Evolutionary conservation across 306 rosid genomes (phyloP), one percentile per base, ranked within the genome.

Genomic region (Dryas alaskensis): DNA sequence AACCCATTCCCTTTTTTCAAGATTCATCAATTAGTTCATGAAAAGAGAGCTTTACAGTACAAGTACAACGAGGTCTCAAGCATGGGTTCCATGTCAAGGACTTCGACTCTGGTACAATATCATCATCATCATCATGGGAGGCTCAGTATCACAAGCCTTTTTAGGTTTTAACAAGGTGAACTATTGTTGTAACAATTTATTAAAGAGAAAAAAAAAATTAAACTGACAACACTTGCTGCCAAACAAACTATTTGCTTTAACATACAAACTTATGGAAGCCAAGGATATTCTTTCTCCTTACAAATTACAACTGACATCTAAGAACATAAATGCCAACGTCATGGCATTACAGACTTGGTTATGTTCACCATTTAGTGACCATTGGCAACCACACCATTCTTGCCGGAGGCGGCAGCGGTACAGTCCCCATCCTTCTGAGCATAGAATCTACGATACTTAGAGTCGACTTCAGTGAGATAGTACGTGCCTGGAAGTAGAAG

Each of bases 381-480:
- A 68, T 95, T 92, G 75, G 86, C 81, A 51, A 66, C 67, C 52
- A 74, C 76, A 50, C 87, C 83, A 47, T 92, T 92, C 37, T 42
- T 82, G 3, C 54, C 12, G 17, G 81, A 12, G 9, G 54, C 61
- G 37, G 80, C 51, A 1, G 55, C 54, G 58, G 65, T 37, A 76
- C 58, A 70, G 52, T 78, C 77, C 2, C 62, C 68, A 16, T 78
- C 72, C 78, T 92, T 95, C 81, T 80, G 77, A 61, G 76, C 75
- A 25, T 95, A 95, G 92, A 90, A 95, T 79, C 99, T 87, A 72
- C 99, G 83, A 51, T 95, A 95, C 85, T 79, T 81, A 73, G 92
- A 79, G 72, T 95, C 99, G 3, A 95, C 99, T 82, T 95, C 92
- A 0, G 99, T 95, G 69, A 95, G 99, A 82, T 95, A 95, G 93